These are phyloP conservation scores for Moesziomyces globuligerus DNA, from an alignment of 1,284 basidiomycete genomes.

Conservation along the genomic window DNA sequence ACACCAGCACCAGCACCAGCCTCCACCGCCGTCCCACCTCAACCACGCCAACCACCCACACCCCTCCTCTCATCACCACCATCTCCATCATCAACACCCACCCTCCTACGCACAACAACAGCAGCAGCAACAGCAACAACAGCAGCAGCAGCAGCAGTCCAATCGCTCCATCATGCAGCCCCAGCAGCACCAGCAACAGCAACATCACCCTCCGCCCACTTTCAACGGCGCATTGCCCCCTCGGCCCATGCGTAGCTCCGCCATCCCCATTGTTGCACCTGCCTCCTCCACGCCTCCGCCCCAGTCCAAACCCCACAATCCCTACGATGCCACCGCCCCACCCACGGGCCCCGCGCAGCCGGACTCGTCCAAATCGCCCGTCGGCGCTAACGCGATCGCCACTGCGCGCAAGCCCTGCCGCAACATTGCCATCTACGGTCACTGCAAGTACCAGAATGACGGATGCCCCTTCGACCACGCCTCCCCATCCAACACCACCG, in stretches of 20 bases:
- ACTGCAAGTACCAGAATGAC: conserved; percentile 50
- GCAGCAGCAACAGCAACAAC: conserved; percentile 16
- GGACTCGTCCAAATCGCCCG: conserved; percentile 34
- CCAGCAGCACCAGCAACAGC: conserved; percentile 27
- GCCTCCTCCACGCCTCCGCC: conserved; percentile 34
- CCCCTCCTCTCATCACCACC: conserved; percentile 11
- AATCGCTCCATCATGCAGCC: conserved; percentile 34
- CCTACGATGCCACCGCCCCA: conserved; percentile 30
- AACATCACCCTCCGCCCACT: conserved; percentile 16
- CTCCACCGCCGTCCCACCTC: conserved; percentile 12
- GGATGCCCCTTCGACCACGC: conserved; percentile 45
- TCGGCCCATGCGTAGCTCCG: conserved; percentile 41
- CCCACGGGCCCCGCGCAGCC: conserved; percentile 8
- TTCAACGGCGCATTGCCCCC: conserved; percentile 39
- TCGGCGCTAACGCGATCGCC: conserved; percentile 13
- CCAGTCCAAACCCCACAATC: conserved; percentile 6
- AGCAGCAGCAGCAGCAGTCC: conserved; percentile 14
- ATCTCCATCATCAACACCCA: conserved; percentile 14
- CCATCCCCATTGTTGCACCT: conserved; percentile 52
- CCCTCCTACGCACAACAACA: background rate
- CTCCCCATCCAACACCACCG: conserved; percentile 5
- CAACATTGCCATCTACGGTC: conserved; percentile 48
- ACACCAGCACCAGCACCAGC: conserved; percentile 11
- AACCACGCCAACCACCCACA: conserved; percentile 16
- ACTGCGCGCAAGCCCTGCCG: conserved; percentile 41